Evolutionary conservation across 208 protist species (phyloP).

Genomic region (Trypanosoma conorhini): DNA sequence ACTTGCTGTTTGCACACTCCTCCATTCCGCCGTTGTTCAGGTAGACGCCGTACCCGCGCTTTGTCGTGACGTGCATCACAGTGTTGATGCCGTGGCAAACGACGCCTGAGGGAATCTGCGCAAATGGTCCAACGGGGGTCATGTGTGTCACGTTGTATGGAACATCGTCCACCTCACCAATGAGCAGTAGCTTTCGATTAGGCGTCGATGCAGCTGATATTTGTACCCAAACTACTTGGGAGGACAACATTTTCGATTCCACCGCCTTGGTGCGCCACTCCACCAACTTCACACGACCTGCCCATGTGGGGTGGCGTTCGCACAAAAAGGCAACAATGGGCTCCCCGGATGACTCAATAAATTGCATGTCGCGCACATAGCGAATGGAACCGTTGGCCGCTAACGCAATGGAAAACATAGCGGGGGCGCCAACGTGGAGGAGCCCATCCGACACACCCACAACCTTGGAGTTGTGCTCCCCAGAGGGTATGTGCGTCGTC

Average conservation of each 20-base stretch:
- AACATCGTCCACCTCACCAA: constrained; percentile 81
- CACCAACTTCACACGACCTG: constrained; percentile 79
- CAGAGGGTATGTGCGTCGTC: background rate
- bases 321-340: constrained; percentile 80
- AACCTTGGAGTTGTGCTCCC: constrained; percentile 9
- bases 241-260: constrained; percentile 79
- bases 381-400: constrained; percentile 49
- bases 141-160: constrained; percentile 85
- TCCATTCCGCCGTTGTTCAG: constrained; percentile 77
- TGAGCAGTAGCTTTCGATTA: constrained; percentile 50
- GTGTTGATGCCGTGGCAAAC: constrained; percentile 74
- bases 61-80: constrained; percentile 80
- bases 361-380: constrained; percentile 87
- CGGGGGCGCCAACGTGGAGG: constrained; percentile 33
- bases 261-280: constrained; percentile 80
- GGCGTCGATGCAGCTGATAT: constrained; percentile 43
- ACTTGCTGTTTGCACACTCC: constrained; percentile 53
- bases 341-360: constrained; percentile 77
- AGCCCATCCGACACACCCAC: background rate
- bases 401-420: constrained; percentile 46
- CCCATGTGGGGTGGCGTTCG: constrained; percentile 79
- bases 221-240: constrained; percentile 75
- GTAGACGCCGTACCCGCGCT: constrained; percentile 73
- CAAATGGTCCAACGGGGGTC: constrained; percentile 60
- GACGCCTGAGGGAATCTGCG: constrained; percentile 66